Evolutionary conservation across 2,329 filamentous ascomycete genomes (phyloP).

Genomic region (Trichoderma lentiforme): DNA sequence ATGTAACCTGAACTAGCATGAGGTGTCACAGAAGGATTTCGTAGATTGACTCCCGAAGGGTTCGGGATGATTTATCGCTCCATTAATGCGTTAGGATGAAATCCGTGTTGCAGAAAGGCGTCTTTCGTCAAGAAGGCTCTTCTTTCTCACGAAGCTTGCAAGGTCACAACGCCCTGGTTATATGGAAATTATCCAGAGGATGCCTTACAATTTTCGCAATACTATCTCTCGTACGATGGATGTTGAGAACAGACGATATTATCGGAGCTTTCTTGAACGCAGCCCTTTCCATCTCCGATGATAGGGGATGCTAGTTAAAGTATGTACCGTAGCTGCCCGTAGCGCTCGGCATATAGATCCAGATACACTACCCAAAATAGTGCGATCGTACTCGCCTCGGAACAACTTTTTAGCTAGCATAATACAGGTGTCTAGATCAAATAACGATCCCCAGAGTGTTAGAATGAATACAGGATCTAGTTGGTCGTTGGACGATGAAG

Average conservation of each 20-base stretch:
- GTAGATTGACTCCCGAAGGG: neutral
- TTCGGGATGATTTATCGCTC: neutral
- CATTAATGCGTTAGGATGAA: neutral
- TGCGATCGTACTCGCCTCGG: neutral
- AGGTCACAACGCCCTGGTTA: neutral
- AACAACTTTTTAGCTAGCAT: neutral
- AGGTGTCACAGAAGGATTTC: neutral
- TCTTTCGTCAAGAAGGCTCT: neutral
- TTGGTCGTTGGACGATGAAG: neutral
- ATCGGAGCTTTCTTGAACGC: neutral
- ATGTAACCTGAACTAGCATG: neutral
- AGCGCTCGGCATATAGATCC: neutral
- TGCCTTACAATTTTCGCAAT: neutral
- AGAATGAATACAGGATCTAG: neutral
- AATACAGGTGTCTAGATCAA: neutral
- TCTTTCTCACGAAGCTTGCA: neutral
- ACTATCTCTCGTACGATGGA: too few relatives aligned
- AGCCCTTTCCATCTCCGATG: neutral
- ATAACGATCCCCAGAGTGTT: neutral
- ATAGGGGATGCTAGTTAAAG: neutral
- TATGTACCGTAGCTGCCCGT: neutral
- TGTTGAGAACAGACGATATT: neutral
- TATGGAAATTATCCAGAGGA: neutral
- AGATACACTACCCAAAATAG: neutral
- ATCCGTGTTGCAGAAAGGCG: neutral